These are phyloP conservation scores for Phialophora verrucosa DNA, from an alignment of 2,329 filamentous ascomycete species.

Conservation along the genomic window DNA sequence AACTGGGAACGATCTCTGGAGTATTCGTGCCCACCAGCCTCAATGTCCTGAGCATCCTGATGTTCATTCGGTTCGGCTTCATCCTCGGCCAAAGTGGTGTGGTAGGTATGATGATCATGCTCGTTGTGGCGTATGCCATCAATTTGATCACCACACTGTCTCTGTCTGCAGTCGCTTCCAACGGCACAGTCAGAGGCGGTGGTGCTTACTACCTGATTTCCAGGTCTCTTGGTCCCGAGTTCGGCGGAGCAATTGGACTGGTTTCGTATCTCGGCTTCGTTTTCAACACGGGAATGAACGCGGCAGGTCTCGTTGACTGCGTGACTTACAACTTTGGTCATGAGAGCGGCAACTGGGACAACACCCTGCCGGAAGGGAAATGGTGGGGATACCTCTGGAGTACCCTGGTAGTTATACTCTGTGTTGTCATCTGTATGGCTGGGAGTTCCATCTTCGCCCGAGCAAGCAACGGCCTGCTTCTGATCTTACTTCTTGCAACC, in stretches of 20 bases:
- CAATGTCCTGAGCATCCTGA: conserved; percentile 87
- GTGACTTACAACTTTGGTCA: conserved; percentile 75
- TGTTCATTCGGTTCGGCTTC: conserved; percentile 88
- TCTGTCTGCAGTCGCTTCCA: conserved; percentile 85
- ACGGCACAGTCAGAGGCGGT: conserved; percentile 84
- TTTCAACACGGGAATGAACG: conserved; percentile 84
- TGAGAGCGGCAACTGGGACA: conserved; percentile 60
- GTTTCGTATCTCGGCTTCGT: conserved; percentile 91
- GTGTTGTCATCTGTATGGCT: conserved; percentile 76
- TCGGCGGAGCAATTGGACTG: conserved; percentile 84
- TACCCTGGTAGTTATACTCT: conserved; percentile 72
- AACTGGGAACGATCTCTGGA: conserved; percentile 77
- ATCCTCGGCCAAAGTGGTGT: conserved; percentile 81
- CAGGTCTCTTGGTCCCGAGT: conserved; percentile 82
- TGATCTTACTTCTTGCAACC: conserved; percentile 73
- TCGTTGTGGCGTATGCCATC: conserved; percentile 76
- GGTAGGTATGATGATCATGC: conserved; percentile 76
- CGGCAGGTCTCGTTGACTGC: conserved; percentile 84
- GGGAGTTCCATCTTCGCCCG: conserved; percentile 81
- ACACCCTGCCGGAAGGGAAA: conserved; percentile 70
- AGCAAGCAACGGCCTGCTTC: conserved; percentile 76
- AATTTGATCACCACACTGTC: conserved; percentile 85
- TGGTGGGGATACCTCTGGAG: conserved; percentile 80
- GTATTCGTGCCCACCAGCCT: conserved; percentile 88
- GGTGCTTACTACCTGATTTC: conserved; percentile 91